phyloP scores from a whole-genome alignment of 495 filamentous ascomycete genomes.

The Podospora anserina region DNA sequence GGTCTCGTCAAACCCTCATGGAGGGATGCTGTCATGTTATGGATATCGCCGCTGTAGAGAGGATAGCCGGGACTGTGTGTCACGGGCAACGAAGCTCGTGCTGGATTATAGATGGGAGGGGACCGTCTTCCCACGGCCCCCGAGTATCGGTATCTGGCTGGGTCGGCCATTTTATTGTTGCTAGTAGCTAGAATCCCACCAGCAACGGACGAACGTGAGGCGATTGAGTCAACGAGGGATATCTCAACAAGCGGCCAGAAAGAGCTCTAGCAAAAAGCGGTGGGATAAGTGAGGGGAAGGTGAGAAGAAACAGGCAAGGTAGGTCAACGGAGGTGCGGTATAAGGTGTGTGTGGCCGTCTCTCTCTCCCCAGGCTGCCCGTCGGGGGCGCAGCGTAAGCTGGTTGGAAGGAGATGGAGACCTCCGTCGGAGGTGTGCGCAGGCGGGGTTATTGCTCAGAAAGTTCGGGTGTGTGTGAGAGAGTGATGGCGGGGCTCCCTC shows the following conservation, averaged over 20 bases:
- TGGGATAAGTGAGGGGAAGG: constrained; percentile 9
- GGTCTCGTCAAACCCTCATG: constrained; percentile 35
- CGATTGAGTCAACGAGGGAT: constrained; percentile 2
- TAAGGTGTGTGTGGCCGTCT: constrained; percentile 1
- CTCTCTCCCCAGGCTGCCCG: constrained; percentile 10
- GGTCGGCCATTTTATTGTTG: constrained; percentile 40
- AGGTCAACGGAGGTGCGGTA: background rate
- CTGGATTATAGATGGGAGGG: constrained; percentile 45
- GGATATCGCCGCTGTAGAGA: constrained; percentile 43
- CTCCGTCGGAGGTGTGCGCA: constrained; percentile 12
- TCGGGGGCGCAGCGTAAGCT: constrained; percentile 20
- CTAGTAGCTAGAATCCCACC: background rate
- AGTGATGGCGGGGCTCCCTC: constrained; percentile 12
- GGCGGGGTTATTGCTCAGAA: constrained; percentile 10
- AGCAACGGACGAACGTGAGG: background rate
- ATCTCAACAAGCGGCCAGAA: constrained; percentile 1
- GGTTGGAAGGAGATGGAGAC: constrained; percentile 4
- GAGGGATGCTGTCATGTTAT: constrained; percentile 39
- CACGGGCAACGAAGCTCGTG: constrained; percentile 47
- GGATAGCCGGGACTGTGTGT: constrained; percentile 39
- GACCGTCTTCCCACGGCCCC: constrained; percentile 40
- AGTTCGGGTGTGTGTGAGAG: background rate
- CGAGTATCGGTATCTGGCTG: constrained; percentile 33
- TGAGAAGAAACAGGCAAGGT: background rate
- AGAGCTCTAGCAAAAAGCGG: constrained; percentile 4